A percentile compares a stretch with the other conserved stretches of the same genome.
phyloP scores from a whole-genome alignment of 2,329 filamentous ascomycete species.

The Magnaporthiopsis incrustans region DNA sequence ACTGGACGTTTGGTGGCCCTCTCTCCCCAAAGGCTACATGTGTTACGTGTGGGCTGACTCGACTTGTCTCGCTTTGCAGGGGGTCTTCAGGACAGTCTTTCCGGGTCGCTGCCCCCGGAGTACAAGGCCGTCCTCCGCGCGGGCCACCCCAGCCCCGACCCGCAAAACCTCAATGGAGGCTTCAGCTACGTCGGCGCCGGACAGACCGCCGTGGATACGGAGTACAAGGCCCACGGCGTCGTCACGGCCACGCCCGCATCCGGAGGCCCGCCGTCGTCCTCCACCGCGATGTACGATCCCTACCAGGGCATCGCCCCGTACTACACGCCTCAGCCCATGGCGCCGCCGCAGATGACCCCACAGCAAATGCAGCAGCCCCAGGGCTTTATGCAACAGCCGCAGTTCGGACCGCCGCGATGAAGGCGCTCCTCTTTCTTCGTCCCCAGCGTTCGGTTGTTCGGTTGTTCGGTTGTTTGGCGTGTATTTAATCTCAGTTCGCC shows the following conservation, averaged over 20 bases:
- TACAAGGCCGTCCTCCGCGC: background rate
- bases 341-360: background rate
- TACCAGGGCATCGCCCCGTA: too few relatives aligned
- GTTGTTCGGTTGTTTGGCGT: too few relatives aligned
- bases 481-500: too few relatives aligned
- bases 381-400: background rate
- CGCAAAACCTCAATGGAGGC: background rate
- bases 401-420: background rate
- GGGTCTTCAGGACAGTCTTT: slow-evolving; percentile 10
- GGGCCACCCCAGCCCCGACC: background rate
- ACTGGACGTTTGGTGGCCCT: too few relatives aligned
- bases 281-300: background rate
- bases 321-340: background rate
- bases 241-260: too few relatives aligned
- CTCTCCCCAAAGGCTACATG: too few relatives aligned
- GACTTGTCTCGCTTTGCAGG: background rate
- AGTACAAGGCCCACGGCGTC: background rate
- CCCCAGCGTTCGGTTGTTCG: background rate
- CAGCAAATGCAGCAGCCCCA: background rate
- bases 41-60: background rate
- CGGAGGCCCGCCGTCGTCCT: background rate
- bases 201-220: background rate
- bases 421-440: background rate
- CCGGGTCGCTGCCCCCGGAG: slow-evolving; percentile 5
- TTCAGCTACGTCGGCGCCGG: background rate